These are phyloP conservation scores for Allomyces javanicus DNA, from an alignment of 192 early-diverging fungal species.

Conservation along the genomic window DNA sequence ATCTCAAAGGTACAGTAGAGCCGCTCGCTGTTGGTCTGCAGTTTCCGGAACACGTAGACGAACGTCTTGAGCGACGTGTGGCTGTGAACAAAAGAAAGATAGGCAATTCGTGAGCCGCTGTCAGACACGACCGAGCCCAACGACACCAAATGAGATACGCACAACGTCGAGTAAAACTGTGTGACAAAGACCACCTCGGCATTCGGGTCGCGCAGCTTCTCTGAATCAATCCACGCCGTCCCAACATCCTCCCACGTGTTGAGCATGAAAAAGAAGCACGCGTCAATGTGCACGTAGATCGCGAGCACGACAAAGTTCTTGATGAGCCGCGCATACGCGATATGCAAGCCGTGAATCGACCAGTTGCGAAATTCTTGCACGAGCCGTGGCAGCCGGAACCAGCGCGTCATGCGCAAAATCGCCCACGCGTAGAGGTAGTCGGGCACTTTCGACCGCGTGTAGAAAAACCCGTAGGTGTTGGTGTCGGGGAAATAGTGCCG, in stretches of 20 bases:
- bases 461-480: not conserved
- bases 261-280: constrained; percentile 8
- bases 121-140: no score
- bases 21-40: constrained; percentile 4
- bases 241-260: not conserved
- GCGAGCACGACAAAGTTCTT: constrained; percentile 5
- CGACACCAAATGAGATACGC: no score
- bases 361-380: not conserved
- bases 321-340: constrained; percentile 5
- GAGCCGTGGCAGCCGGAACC: constrained; percentile 6
- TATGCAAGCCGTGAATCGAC: not conserved
- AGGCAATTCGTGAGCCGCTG: no score
- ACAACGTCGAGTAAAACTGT: not conserved
- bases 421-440: constrained; percentile 3
- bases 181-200: constrained; percentile 1
- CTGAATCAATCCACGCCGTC: constrained; percentile 3
- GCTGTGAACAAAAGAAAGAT: no score
- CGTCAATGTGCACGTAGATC: constrained; percentile 1
- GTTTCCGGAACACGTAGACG: constrained; percentile 3
- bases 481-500: not conserved
- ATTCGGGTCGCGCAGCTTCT: not conserved
- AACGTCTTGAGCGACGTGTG: not conserved
- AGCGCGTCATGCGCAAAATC: constrained; percentile 6
- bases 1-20: not conserved
- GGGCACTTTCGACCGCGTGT: no score